phyloP scores from a whole-genome alignment of 495 filamentous ascomycete species.

The Aspergillus wentii region DNA sequence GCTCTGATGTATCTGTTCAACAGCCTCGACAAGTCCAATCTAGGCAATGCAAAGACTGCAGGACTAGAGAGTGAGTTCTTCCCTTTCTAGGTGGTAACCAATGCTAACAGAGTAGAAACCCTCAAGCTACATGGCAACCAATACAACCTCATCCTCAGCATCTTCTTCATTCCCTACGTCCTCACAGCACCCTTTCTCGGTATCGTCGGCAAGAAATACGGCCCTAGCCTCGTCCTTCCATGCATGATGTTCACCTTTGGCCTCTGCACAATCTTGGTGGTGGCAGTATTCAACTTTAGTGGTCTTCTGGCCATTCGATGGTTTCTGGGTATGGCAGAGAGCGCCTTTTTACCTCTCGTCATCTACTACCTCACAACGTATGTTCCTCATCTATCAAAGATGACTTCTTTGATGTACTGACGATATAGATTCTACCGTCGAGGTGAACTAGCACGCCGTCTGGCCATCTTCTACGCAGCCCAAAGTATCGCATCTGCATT shows the following conservation, averaged over 20 bases:
- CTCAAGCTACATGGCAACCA: constrained; percentile 50
- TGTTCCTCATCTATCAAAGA: background rate
- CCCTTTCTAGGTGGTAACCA: background rate
- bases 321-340: constrained; percentile 63
- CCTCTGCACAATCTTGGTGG: constrained; percentile 48
- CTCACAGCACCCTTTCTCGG: constrained; percentile 57
- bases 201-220: constrained; percentile 62
- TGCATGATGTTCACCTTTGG: constrained; percentile 63
- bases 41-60: constrained; percentile 60
- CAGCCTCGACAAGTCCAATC: constrained; percentile 53
- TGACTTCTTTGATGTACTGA: background rate
- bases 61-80: constrained; percentile 31
- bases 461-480: constrained; percentile 73
- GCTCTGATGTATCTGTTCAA: constrained; percentile 56
- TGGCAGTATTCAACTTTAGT: constrained; percentile 52
- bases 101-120: constrained; percentile 13
- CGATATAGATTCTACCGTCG: constrained; percentile 56
- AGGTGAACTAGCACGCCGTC: constrained; percentile 67
- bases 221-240: constrained; percentile 55
- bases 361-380: constrained; percentile 48
- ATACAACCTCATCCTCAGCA: constrained; percentile 63
- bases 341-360: constrained; percentile 65
- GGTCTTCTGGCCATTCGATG: constrained; percentile 52
- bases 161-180: constrained; percentile 73
- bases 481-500: constrained; percentile 68